A percentile compares a stretch with the other conserved stretches of the same genome.
These are phyloP conservation scores for Berkeleyomyces rouxiae DNA, from an alignment of 2,329 filamentous ascomycete genomes.

Conservation along the genomic window DNA sequence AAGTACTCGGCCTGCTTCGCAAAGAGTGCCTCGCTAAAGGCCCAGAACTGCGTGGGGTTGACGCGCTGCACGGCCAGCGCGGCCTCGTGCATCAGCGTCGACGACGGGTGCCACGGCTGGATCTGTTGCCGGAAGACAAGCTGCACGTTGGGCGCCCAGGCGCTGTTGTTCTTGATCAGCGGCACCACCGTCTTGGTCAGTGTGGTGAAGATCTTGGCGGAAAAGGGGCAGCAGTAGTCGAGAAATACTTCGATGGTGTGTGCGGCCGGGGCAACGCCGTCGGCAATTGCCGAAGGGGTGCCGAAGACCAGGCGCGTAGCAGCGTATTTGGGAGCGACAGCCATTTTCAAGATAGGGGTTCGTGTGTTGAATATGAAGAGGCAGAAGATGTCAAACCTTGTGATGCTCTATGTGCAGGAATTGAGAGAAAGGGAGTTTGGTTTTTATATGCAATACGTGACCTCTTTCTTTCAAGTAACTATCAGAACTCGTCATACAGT, in stretches of 20 bases:
- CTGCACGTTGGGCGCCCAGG: conserved; percentile 39
- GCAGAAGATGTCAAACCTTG: no score
- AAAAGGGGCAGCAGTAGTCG: conserved; percentile 76
- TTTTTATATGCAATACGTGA: not conserved
- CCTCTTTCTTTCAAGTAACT: not conserved
- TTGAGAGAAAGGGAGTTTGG: not conserved
- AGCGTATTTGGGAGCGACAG: conserved; percentile 60
- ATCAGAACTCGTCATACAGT: not conserved
- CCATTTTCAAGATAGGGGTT: conserved; percentile 35
- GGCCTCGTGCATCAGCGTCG: conserved; percentile 66
- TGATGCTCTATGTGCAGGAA: no score
- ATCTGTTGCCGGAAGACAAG: conserved; percentile 83
- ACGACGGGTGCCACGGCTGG: conserved; percentile 88
- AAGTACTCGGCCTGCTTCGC: conserved; percentile 60
- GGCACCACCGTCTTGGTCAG: conserved; percentile 51
- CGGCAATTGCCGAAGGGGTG: conserved; percentile 20
- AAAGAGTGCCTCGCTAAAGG: conserved; percentile 53
- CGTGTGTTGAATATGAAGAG: not conserved
- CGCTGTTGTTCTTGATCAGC: conserved; percentile 43
- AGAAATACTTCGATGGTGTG: conserved; percentile 55
- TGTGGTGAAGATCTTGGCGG: conserved; percentile 57
- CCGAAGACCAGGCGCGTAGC: conserved; percentile 47
- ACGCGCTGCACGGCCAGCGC: conserved; percentile 62
- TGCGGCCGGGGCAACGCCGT: conserved; percentile 26
- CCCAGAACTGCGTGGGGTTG: conserved; percentile 59